A percentile compares a stretch with the other conserved stretches of the same genome.
These are phyloP conservation scores for Lycium barbarum DNA, from an alignment of 257 asterid genomes.

Conservation along the genomic window DNA sequence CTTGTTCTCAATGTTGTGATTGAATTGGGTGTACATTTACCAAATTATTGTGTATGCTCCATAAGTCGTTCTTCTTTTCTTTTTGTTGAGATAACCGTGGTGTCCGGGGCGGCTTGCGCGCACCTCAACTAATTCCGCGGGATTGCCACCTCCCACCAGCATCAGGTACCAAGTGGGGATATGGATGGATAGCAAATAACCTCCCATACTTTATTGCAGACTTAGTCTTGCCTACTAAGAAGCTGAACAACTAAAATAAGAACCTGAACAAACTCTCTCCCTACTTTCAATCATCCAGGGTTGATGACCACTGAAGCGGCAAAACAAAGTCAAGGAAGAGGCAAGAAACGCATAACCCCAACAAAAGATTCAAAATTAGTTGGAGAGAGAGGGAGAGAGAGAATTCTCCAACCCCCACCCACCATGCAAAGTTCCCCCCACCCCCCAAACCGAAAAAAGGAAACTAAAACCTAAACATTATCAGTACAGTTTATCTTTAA, in stretches of 20 bases:
- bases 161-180: background rate
- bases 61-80: background rate
- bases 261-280: background rate
- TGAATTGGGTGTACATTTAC: background rate
- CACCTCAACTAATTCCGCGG: too few species aligned
- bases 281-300: conserved; percentile 3
- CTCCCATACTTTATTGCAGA: background rate
- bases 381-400: background rate
- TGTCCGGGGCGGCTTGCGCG: too few species aligned
- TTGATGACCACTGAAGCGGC: background rate
- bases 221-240: background rate
- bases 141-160: too few species aligned
- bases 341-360: background rate
- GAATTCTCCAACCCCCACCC: background rate
- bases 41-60: background rate
- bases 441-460: background rate
- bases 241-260: conserved; percentile 13
- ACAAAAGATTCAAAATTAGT: background rate
- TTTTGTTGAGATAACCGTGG: too few species aligned
- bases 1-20: background rate
- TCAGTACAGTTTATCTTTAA: background rate
- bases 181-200: background rate
- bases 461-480: background rate
- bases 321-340: background rate
- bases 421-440: background rate